Percentiles rank a stretch among this genome's conserved stretches.
phyloP scores from a whole-genome alignment of 139 green algal genomes.

The Chlorella vulgaris region DNA sequence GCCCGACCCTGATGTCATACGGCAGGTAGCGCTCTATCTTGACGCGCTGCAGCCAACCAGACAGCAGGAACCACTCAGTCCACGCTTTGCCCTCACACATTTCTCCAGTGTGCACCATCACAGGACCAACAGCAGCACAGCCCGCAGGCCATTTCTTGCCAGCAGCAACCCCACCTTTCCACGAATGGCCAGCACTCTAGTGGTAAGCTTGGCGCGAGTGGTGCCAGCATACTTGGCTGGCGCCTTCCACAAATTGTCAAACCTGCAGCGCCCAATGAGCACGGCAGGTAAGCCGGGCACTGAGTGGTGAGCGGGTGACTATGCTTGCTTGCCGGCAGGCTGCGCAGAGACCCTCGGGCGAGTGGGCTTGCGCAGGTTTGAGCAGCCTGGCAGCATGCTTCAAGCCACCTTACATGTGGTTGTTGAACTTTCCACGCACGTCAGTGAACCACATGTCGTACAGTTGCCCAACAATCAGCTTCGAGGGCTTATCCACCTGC shows the following conservation, averaged over 20 bases:
- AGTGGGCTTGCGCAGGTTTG: no score
- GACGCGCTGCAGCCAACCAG: neutral
- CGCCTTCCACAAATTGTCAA: neutral
- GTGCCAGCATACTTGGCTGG: neutral
- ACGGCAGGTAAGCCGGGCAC: neutral
- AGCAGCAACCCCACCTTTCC: constrained; percentile 5
- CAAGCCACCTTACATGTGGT: neutral
- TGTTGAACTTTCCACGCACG: neutral
- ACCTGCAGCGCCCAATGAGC: neutral
- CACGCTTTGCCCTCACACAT: no score
- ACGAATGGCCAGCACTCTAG: neutral
- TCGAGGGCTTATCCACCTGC: neutral
- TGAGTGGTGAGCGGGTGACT: no score
- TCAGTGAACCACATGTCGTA: neutral
- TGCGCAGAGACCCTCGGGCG: no score
- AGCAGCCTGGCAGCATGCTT: no score
- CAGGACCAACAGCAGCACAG: no score
- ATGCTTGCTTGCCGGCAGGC: no score
- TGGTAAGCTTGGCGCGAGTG: neutral
- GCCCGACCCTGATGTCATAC: neutral
- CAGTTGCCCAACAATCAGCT: neutral
- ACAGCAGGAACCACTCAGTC: neutral
- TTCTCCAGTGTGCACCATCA: no score
- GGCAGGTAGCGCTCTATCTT: constrained; percentile 15
- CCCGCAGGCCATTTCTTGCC: no score